These are phyloP conservation scores for Neoascochyta sp. DNA, from an alignment of 2,329 filamentous ascomycete genomes.

Conservation along the genomic window DNA sequence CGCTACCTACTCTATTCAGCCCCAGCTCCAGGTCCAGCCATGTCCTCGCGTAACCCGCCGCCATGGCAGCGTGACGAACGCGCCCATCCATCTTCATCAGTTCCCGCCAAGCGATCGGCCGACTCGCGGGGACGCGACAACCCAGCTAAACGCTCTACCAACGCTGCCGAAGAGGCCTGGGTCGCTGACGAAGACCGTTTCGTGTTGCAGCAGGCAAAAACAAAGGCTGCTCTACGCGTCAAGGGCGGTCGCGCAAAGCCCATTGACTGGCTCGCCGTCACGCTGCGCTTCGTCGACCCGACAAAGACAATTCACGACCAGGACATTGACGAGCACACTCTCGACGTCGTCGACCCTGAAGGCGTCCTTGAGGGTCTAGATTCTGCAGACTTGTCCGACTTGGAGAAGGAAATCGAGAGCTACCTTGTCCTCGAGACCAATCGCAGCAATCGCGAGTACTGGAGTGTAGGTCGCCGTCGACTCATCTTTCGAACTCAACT, in stretches of 20 bases:
- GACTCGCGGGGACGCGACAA: constrained; percentile 41
- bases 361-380: constrained; percentile 73
- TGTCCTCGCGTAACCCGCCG: constrained; percentile 33
- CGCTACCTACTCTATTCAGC: background rate
- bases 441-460: constrained; percentile 76
- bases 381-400: constrained; percentile 63
- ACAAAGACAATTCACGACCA: constrained; percentile 78
- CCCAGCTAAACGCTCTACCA: constrained; percentile 42
- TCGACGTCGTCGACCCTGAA: constrained; percentile 76
- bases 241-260: constrained; percentile 86
- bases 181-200: constrained; percentile 95
- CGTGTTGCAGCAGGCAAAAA: constrained; percentile 94
- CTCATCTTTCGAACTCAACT: constrained; percentile 14
- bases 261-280: constrained; percentile 91
- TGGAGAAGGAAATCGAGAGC: constrained; percentile 77
- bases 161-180: constrained; percentile 58
- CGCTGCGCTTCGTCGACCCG: constrained; percentile 79
- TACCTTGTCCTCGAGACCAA: constrained; percentile 80
- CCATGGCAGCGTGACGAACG: constrained; percentile 31
- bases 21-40: constrained; percentile 6
- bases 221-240: constrained; percentile 92
- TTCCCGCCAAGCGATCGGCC: constrained; percentile 43
- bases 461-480: constrained; percentile 56
- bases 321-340: constrained; percentile 69
- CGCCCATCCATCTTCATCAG: constrained; percentile 26